These are phyloP conservation scores for Ceratocystis smalleyi DNA, from an alignment of 2,329 filamentous ascomycete genomes.

Conservation along the genomic window DNA sequence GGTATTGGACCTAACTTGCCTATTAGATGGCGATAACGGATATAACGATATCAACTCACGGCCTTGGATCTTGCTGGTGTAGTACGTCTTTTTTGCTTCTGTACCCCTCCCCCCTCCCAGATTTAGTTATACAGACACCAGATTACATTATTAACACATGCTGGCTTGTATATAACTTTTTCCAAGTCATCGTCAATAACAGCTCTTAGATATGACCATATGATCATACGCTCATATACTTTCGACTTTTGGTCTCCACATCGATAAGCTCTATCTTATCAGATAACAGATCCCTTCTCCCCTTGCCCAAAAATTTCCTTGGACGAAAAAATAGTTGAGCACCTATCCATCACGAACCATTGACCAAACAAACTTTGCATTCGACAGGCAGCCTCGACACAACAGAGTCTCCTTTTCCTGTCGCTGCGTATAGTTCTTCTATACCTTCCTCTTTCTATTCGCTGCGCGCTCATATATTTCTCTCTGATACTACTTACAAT, in stretches of 20 bases:
- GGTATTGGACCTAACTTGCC: neutral
- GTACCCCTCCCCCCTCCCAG: too few relatives aligned
- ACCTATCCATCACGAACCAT: neutral
- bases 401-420: neutral
- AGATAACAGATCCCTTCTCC: neutral
- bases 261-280: constrained; percentile 16
- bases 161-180: too few relatives aligned
- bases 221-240: neutral
- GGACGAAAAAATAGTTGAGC: constrained; percentile 14
- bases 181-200: too few relatives aligned
- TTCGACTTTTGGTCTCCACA: constrained; percentile 4
- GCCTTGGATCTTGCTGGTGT: neutral
- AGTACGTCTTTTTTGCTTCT: neutral
- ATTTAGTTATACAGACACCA: too few relatives aligned
- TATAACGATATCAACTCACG: neutral
- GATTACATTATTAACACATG: too few relatives aligned
- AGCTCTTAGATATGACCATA: too few relatives aligned
- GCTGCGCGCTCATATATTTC: neutral
- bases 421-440: neutral
- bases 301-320: constrained; percentile 16
- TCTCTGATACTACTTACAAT: constrained; percentile 28
- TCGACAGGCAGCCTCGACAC: neutral
- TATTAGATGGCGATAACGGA: neutral
- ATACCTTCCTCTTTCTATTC: constrained; percentile 13
- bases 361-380: neutral